Conservation (phyloP, 768 basidiomycete species). For the Suillus americanus region DNA sequence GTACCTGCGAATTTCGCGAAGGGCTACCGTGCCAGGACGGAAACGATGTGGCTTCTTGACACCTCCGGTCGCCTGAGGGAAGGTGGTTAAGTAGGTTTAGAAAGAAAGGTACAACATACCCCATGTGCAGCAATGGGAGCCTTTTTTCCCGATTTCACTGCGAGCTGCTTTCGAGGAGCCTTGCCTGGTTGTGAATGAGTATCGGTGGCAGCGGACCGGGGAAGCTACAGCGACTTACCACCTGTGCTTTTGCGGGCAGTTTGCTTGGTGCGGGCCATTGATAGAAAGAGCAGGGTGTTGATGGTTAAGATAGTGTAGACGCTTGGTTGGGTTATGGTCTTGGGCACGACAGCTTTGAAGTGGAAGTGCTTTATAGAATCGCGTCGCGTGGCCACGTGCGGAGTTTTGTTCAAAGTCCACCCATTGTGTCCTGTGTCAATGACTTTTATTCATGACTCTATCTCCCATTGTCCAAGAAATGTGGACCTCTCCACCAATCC, state of each 20-base stretch:
- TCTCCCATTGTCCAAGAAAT: background rate
- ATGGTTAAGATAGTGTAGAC: background rate
- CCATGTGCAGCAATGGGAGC: slow-evolving; percentile 49
- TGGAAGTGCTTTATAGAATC: background rate
- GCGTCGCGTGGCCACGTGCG: background rate
- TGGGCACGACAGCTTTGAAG: background rate
- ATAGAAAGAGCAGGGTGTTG: background rate
- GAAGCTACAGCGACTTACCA: slow-evolving; percentile 39
- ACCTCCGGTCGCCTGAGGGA: slow-evolving; percentile 65
- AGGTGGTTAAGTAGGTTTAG: slow-evolving; percentile 26
- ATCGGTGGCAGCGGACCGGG: background rate
- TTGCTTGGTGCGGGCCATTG: slow-evolving; percentile 77
- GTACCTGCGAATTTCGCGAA: slow-evolving; percentile 87
- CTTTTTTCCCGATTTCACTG: slow-evolving; percentile 49
- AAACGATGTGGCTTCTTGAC: slow-evolving; percentile 93
- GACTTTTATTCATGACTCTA: background rate
- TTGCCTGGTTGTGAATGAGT: slow-evolving; percentile 37
- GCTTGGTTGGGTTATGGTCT: background rate
- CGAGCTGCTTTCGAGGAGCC: slow-evolving; percentile 72
- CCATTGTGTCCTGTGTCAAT: background rate
- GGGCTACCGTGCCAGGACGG: slow-evolving; percentile 81
- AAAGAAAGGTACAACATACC: background rate
- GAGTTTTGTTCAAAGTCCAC: background rate
- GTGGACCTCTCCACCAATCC: background rate
- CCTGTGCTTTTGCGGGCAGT: slow-evolving; percentile 77